Evolutionary conservation across 768 basidiomycete genomes (phyloP), one percentile per base, ranked within the genome.

Genomic region (Nevesoporus exiguus): DNA sequence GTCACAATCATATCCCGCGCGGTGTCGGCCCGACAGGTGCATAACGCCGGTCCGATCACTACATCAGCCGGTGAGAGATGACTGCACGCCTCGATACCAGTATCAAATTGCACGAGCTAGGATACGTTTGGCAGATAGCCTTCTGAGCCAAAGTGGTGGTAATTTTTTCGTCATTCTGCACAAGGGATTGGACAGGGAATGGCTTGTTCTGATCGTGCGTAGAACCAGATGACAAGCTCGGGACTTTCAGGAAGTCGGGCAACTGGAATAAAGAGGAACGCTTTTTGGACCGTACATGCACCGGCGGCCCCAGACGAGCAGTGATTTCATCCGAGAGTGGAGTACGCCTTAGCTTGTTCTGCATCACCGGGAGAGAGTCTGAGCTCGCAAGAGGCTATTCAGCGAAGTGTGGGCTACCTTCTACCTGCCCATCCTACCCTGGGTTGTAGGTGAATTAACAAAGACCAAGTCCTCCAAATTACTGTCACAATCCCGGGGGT

Each of bases 301-400:
- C 55, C 55, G 51, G 69, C 55, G 51, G 69, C 64, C 55, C 73
- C 61, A 88, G 61, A 57, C 77, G 86, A 39, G 87, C 83, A 30
- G 83, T 81, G 54, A 90, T 90, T 63, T 90, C 84, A 59, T 88
- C 88, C 55, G 88, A 90, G 21, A 88, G 88, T 34, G 84, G 64
- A 40, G 66, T 59, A 56, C 69, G 71, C 36, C 47, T 52, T 43
- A 49, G 39, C 49, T 55, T 58, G 36, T 14, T 45, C 36, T 47
- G 42, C 47, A 42, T 14, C 51, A 57, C 53, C 55, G 53, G 25
- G 17, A 37, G 1, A 24, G 19, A 37, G 47, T 51, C 58, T 49
- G 44, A 21, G 41, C n/a, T 48, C 39, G 40, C 6, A 30, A 50
- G 60, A 63, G 67, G 49, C 33, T 57, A 44, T 55, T 55, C 44